These are phyloP conservation scores for Apostasia shenzhenica DNA, from an alignment of 106 monocot genomes.

Conservation along the genomic window DNA sequence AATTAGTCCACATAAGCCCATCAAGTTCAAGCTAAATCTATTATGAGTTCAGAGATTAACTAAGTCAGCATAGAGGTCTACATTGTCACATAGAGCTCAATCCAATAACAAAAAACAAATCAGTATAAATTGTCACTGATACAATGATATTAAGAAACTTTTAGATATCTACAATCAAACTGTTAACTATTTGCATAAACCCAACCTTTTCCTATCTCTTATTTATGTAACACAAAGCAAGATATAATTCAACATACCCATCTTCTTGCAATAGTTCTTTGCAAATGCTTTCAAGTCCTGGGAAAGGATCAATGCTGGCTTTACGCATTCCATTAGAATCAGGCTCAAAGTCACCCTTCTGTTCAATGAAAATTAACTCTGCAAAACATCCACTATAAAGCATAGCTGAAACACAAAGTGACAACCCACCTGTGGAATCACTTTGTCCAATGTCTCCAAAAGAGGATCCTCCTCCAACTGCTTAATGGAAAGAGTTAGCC, in stretches of 20 bases:
- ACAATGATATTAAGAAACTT: too few species aligned
- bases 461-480: conserved; percentile 93
- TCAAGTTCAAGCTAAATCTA: too few species aligned
- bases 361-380: neutral
- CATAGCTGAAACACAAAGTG: neutral
- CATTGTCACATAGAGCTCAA: too few species aligned
- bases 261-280: conserved; percentile 78
- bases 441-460: conserved; percentile 83
- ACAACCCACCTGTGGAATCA: conserved; percentile 62
- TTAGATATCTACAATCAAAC: too few species aligned
- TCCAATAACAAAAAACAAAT: too few species aligned
- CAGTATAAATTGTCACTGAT: too few species aligned
- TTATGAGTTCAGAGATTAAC: too few species aligned
- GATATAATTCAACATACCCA: conserved; percentile 47
- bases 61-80: too few species aligned
- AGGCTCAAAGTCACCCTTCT: conserved; percentile 40
- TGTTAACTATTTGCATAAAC: too few species aligned
- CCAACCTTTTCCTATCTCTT: too few species aligned
- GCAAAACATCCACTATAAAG: neutral
- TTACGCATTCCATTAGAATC: conserved; percentile 11
- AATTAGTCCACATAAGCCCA: too few species aligned
- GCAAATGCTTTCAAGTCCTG: conserved; percentile 85
- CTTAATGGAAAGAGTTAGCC: conserved; percentile 79
- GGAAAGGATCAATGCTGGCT: conserved; percentile 55
- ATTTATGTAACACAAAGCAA: too few species aligned